Conservation (phyloP, 2,329 filamentous ascomycete species). For the Fragosphaeria purpurea region DNA sequence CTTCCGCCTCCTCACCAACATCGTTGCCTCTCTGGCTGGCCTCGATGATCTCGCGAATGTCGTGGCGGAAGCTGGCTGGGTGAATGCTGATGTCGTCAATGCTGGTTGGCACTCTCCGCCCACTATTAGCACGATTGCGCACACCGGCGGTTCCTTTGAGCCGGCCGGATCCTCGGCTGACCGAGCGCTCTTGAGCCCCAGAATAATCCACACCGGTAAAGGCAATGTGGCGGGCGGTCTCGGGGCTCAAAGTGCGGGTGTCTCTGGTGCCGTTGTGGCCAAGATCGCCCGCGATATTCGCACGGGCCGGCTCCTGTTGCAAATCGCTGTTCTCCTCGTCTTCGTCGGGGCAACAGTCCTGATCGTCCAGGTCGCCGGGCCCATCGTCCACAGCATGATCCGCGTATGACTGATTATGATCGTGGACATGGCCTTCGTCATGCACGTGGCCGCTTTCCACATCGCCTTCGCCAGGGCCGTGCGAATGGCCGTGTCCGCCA, state of each 20-base stretch:
- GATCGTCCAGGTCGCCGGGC: constrained; percentile 18
- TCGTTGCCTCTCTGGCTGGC: constrained; percentile 54
- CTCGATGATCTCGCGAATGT: constrained; percentile 69
- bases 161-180: constrained; percentile 14
- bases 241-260: constrained; percentile 21
- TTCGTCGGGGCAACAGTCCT: constrained; percentile 35
- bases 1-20: constrained; percentile 25
- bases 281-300: neutral
- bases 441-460: constrained; percentile 27
- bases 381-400: constrained; percentile 22
- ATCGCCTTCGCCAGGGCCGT: constrained; percentile 44
- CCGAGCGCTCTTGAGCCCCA: constrained; percentile 8
- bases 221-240: constrained; percentile 29
- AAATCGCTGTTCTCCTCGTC: constrained; percentile 28
- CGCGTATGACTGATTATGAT: constrained; percentile 23
- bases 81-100: constrained; percentile 73
- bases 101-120: constrained; percentile 48
- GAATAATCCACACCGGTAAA: constrained; percentile 22
- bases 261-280: constrained; percentile 18
- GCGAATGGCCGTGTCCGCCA: constrained; percentile 83
- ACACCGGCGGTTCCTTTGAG: constrained; percentile 27
- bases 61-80: constrained; percentile 81
- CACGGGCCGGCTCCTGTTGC: neutral
- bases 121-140: constrained; percentile 35
- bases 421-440: constrained; percentile 33